Evolutionary conservation across 176 grass and related monocot genomes (phyloP).

Genomic region (Panicum miliaceum): DNA sequence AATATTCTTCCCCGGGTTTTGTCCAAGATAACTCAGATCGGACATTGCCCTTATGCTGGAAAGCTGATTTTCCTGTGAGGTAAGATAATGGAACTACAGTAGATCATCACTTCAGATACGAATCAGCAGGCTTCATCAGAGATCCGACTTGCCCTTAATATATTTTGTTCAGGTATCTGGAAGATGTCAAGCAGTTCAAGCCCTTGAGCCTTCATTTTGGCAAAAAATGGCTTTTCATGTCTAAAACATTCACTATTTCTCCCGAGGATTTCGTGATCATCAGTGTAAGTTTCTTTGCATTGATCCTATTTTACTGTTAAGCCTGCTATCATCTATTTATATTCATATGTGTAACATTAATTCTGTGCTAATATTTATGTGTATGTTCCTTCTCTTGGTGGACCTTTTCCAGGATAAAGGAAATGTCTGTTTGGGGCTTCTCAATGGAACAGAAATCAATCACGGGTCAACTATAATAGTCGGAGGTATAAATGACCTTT

Average conservation of each 20-base stretch:
- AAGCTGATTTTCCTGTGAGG: slow-evolving; percentile 76
- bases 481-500: slow-evolving; percentile 69
- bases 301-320: slow-evolving; percentile 1
- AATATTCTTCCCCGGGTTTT: slow-evolving; percentile 51
- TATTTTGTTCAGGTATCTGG: slow-evolving; percentile 64
- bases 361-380: slow-evolving; percentile 19
- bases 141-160: slow-evolving; percentile 26
- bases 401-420: slow-evolving; percentile 73
- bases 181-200: slow-evolving; percentile 82
- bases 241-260: slow-evolving; percentile 83
- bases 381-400: slow-evolving; percentile 27
- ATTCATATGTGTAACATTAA: neutral
- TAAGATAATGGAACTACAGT: slow-evolving; percentile 46
- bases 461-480: slow-evolving; percentile 80
- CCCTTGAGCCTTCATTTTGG: slow-evolving; percentile 87
- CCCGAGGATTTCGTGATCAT: slow-evolving; percentile 88
- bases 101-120: neutral
- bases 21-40: slow-evolving; percentile 85
- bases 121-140: slow-evolving; percentile 1
- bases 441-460: slow-evolving; percentile 85
- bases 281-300: slow-evolving; percentile 61
- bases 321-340: neutral
- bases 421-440: slow-evolving; percentile 87
- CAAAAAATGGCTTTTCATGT: slow-evolving; percentile 78
- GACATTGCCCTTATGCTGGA: slow-evolving; percentile 90